Evolutionary conservation across 2,329 filamentous ascomycete genomes (phyloP), one percentile per base, ranked within the genome.

Genomic region (Ceratocystis diversiconidia): DNA sequence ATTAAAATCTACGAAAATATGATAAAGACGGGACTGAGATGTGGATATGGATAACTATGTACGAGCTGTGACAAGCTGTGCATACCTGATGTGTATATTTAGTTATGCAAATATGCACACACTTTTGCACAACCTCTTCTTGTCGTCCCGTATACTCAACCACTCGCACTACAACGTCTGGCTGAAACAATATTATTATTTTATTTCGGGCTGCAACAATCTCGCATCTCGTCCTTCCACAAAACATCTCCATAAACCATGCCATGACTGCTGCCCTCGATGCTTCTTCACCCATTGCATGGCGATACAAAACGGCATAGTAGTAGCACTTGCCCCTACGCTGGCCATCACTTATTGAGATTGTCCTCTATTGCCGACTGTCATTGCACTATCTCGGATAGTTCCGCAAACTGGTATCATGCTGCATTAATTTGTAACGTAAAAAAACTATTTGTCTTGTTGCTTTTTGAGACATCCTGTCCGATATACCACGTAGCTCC

Each of bases 341-440:
- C 12, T 41, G 10, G 36, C 10, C 10, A 41, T 41, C 10, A 15
- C 10, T 12, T 12, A 15, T 12, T 41, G 3, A 12, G 36, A 41
- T 41, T 41, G 36, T 41, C 12, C 36, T 41, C 10, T 41, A 41
- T 41, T 41, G 36, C 19, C 46, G 19, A 48, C 17, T 19, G n/a
- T 50, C 10, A 7, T 50, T 22, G 17, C n/a, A 19, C n/a, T 10
- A 19, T 25, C 50, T 15, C 22, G n/a, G n/a, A 62, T 25, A 6
- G 43, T 62, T 48, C 28, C 17, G 25, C 6, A 62, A 62, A 62
- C 15, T 62, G 65, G 60, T 66, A 66, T 66, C 61, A 66, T 63
- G 62, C 25, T 41, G 65, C 65, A 66, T 66, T 59, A 66, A 62
- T 62, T 66, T 66, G 32, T 57, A 57, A 57, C 52, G 36, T 50